Base-by-base conservation (phyloP, 2,329 filamentous ascomycete species). In the Fusarium begoniae region DNA sequence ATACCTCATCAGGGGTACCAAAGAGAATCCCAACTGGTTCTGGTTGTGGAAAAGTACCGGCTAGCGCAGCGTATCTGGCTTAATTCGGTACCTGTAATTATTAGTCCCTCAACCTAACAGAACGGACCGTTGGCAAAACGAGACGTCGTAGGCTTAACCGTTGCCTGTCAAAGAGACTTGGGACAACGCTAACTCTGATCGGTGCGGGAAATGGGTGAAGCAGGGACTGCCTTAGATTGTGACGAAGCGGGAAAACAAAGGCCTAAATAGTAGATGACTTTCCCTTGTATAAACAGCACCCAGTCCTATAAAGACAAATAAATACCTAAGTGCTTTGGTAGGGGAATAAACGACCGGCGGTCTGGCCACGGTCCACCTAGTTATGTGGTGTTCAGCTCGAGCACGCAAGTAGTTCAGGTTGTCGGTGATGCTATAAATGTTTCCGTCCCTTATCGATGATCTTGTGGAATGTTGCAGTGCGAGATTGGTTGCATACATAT, bases 141-240 rank as follows among this genome's bases (percentile, higher is more conserved):
- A 77, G 63, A 70, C 63, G 53, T 57, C 61, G 63, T 63, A 69
- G 75, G 67, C 68, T 72, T 74, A 70, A 74, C 75, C 72, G 72
- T 76, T 75, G 75, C 55, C 73, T 77, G 75, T 77, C 75, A 76
- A 55, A 63, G 64, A 69, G 56, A 68, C 61, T 66, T 41, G 67
- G 66, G 73, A 70, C 69, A 76, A 74, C 75, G 63, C 75, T 76
- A 76, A 69, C 45, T 73, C 69, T 66, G 58, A 67, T 58, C 68
- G 59, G 50, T 66, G 54, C 65, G 67, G 63, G 57, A 77, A 76
- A 70, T 69, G 71, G 59, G 50, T 66, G 73, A 59, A 69, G 69
- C 63, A 77, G 59, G 69, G 71, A 61, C 50, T 44, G 41, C 59
- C 53, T 58, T 68, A 63, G 44, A 40, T 45, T 72, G 47, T 59